Conservation (phyloP, 768 basidiomycete genomes). For the Mycena rebaudengoi region DNA sequence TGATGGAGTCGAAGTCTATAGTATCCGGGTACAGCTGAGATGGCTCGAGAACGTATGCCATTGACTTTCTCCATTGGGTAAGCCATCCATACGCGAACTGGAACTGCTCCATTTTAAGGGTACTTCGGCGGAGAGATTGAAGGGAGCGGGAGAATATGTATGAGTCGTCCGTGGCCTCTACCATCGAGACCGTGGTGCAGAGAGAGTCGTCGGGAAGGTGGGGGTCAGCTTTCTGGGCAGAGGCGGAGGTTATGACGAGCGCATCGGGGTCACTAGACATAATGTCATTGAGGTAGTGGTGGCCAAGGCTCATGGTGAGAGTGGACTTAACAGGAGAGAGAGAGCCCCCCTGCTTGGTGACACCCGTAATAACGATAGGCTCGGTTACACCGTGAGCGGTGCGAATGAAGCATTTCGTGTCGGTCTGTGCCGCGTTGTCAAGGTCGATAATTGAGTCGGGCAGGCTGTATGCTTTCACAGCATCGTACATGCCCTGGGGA, state of each 20-base stretch:
- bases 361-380: conserved; percentile 21
- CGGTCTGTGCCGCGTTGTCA: conserved; percentile 22
- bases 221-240: conserved; percentile 6
- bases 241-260: not conserved
- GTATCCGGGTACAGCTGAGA: too few relatives aligned
- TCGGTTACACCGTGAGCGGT: conserved; percentile 29
- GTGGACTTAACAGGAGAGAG: conserved; percentile 32
- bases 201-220: conserved; percentile 21
- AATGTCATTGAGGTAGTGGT: conserved; percentile 24
- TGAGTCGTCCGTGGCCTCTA: conserved; percentile 36
- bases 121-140: conserved; percentile 1
- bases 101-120: conserved; percentile 26
- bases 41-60: too few relatives aligned
- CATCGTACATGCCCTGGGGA: conserved; percentile 33
- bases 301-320: conserved; percentile 29
- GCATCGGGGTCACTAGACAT: not conserved
- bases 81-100: conserved; percentile 8
- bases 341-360: conserved; percentile 29
- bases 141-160: conserved; percentile 20
- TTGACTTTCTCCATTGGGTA: not conserved
- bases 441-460: conserved; percentile 22
- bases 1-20: too few relatives aligned
- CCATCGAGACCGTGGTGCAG: conserved; percentile 29
- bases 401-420: conserved; percentile 7
- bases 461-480: conserved; percentile 23